These are phyloP conservation scores for Limonomyces culmigenus DNA, from an alignment of 1,284 basidiomycete species.

Conservation along the genomic window DNA sequence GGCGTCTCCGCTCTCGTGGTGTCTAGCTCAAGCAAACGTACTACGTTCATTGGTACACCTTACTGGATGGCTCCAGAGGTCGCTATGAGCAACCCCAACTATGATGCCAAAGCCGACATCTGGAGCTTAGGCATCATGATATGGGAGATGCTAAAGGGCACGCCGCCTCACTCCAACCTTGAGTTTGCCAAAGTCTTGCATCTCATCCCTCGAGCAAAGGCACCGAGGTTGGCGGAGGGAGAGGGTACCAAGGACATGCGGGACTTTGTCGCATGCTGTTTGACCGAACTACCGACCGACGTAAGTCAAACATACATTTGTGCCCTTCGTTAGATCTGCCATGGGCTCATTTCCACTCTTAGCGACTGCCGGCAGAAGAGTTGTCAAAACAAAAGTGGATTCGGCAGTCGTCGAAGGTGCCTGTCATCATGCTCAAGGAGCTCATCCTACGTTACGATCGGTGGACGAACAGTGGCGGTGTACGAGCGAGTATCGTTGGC, in stretches of 20 bases:
- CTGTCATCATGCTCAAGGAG: conserved; percentile 66
- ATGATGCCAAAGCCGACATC: conserved; percentile 92
- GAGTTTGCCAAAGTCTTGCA: conserved; percentile 79
- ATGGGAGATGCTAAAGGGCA: conserved; percentile 92
- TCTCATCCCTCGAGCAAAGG: conserved; percentile 78
- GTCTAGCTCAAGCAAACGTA: conserved; percentile 77
- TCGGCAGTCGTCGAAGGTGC: conserved; percentile 54
- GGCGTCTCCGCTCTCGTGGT: conserved; percentile 89
- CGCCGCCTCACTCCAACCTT: conserved; percentile 76
- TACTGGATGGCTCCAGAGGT: conserved; percentile 99
- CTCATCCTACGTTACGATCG: conserved; percentile 60
- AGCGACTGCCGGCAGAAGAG: conserved; percentile 86
- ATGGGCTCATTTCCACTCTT: conserved; percentile 6
- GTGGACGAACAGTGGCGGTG: conserved; percentile 70
- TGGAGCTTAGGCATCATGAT: conserved; percentile 94
- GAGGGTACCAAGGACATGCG: conserved; percentile 75
- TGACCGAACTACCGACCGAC: conserved; percentile 71
- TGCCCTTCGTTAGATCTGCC: conserved; percentile 1
- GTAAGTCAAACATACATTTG: conserved; percentile 24
- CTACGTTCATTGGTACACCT: conserved; percentile 90
- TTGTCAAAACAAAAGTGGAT: conserved; percentile 90
- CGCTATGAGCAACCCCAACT: conserved; percentile 72
- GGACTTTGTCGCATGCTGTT: conserved; percentile 77
- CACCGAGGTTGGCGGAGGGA: conserved; percentile 64
- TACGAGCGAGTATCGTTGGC: conserved; percentile 64